phyloP scores from a whole-genome alignment of 495 filamentous ascomycete genomes.

The Friedmanniomyces simplex region DNA sequence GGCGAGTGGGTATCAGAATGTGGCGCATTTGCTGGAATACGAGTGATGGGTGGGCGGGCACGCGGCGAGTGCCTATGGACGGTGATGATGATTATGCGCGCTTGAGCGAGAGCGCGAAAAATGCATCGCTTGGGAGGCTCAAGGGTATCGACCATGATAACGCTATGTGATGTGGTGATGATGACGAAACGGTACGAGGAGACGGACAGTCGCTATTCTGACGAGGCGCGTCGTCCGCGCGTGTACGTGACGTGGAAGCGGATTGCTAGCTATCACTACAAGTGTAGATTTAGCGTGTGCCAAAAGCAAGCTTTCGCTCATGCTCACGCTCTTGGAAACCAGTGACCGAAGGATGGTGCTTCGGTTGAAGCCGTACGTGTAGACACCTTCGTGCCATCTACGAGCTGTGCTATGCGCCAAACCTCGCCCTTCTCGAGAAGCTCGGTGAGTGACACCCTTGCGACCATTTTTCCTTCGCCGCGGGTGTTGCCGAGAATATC shows the following conservation, averaged over 20 bases:
- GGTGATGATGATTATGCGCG: not conserved
- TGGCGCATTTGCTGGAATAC: conserved; percentile 6
- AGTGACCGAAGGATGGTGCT: not conserved
- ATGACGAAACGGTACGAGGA: too few relatives aligned
- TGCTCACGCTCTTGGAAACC: conserved; percentile 1
- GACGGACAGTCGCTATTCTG: too few relatives aligned
- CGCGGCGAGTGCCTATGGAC: not conserved
- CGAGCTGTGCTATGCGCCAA: conserved; percentile 27
- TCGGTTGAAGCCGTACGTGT: conserved; percentile 27
- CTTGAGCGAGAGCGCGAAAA: not conserved
- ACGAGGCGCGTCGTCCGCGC: too few relatives aligned
- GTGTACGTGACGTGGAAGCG: too few relatives aligned
- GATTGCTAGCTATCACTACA: too few relatives aligned
- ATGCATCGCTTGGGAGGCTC: not conserved
- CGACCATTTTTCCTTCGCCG: conserved; percentile 30
- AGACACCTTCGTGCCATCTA: conserved; percentile 30
- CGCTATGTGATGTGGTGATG: too few relatives aligned
- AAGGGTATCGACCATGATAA: too few relatives aligned
- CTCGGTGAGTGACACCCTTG: conserved; percentile 33
- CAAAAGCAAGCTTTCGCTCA: too few relatives aligned
- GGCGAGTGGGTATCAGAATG: conserved; percentile 8
- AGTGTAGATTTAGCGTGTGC: too few relatives aligned
- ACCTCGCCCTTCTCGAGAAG: conserved; percentile 30
- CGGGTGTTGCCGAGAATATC: conserved; percentile 31
- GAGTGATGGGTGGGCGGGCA: conserved; percentile 4